Percentiles rank a stretch among this genome's conserved stretches.
phyloP scores from a whole-genome alignment of 441 rosid species.

The Pelargonium citronellum region DNA sequence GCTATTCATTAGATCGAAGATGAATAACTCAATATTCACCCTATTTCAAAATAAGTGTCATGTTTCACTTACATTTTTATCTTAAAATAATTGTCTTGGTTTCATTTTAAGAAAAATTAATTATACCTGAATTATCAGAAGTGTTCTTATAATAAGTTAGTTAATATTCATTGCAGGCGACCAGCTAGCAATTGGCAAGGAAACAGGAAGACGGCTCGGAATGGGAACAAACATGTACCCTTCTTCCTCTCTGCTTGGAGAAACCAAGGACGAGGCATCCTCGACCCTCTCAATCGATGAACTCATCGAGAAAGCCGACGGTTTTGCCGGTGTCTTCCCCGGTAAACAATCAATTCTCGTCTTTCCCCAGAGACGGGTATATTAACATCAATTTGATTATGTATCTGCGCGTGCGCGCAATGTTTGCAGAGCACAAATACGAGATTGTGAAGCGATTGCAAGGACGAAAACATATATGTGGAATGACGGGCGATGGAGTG shows the following conservation, averaged over 20 bases:
- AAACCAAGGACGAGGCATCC: too few relatives aligned
- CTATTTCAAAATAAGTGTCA: too few relatives aligned
- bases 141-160: background rate
- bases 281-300: conserved; percentile 22
- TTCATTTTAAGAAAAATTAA: too few relatives aligned
- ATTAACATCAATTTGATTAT: too few relatives aligned
- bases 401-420: too few relatives aligned
- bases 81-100: too few relatives aligned
- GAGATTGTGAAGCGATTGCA: conserved; percentile 86
- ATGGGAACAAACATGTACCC: conserved; percentile 38
- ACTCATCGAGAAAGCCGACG: conserved; percentile 84
- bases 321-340: conserved; percentile 92
- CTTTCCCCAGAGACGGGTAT: too few relatives aligned
- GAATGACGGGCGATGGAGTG: conserved; percentile 96
- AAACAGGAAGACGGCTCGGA: conserved; percentile 24
- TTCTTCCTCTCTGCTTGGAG: too few relatives aligned
- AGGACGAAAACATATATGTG: conserved; percentile 67
- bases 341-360: conserved; percentile 33
- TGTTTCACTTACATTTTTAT: too few relatives aligned
- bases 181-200: too few relatives aligned
- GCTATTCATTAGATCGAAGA: background rate
- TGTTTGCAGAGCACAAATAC: conserved; percentile 63
- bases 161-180: background rate
- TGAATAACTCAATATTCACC: too few relatives aligned
- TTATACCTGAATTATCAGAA: too few relatives aligned